phyloP scores from a whole-genome alignment of 2,329 filamentous ascomycete genomes.

The Paecilomyces niveus region DNA sequence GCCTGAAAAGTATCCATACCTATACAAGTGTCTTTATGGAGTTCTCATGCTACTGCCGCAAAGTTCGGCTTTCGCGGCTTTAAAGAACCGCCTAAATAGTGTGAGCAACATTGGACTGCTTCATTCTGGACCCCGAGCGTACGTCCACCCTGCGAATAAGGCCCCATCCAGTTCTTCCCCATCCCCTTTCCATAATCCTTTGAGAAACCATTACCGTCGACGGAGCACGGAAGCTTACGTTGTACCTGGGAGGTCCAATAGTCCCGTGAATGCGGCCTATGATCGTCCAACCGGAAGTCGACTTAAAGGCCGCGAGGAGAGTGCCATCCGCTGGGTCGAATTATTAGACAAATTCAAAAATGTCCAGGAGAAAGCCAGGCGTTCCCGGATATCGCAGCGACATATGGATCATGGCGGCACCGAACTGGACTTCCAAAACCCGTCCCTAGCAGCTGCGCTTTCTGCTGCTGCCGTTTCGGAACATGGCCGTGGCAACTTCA shows the following conservation, averaged over 20 bases:
- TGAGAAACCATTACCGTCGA: slow-evolving; percentile 18
- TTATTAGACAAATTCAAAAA: slow-evolving; percentile 89
- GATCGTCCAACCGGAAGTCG: slow-evolving; percentile 62
- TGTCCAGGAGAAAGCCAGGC: slow-evolving; percentile 78
- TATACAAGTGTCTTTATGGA: slow-evolving; percentile 97
- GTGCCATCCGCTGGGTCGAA: slow-evolving; percentile 82
- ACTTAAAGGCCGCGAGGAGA: slow-evolving; percentile 74
- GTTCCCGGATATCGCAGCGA: slow-evolving; percentile 50
- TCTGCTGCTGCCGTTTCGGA: slow-evolving; percentile 20
- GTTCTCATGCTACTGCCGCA: slow-evolving; percentile 97
- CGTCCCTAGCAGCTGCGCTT: slow-evolving; percentile 24
- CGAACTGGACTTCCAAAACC: slow-evolving; percentile 32
- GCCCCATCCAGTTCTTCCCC: slow-evolving; percentile 1
- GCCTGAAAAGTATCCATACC: slow-evolving; percentile 85
- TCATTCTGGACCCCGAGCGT: slow-evolving; percentile 74
- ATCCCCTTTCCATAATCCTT: not conserved
- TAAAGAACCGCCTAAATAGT: slow-evolving; percentile 94
- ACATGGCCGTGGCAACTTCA: slow-evolving; percentile 12
- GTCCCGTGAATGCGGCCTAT: slow-evolving; percentile 39
- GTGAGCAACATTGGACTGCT: slow-evolving; percentile 95
- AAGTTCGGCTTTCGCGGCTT: slow-evolving; percentile 89
- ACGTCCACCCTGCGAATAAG: slow-evolving; percentile 36
- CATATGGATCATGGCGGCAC: slow-evolving; percentile 47
- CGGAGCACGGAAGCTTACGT: slow-evolving; percentile 6
- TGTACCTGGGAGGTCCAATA: slow-evolving; percentile 4